Base-by-base conservation (phyloP, 1,139 yeast species). In the Pichia norvegensis region DNA sequence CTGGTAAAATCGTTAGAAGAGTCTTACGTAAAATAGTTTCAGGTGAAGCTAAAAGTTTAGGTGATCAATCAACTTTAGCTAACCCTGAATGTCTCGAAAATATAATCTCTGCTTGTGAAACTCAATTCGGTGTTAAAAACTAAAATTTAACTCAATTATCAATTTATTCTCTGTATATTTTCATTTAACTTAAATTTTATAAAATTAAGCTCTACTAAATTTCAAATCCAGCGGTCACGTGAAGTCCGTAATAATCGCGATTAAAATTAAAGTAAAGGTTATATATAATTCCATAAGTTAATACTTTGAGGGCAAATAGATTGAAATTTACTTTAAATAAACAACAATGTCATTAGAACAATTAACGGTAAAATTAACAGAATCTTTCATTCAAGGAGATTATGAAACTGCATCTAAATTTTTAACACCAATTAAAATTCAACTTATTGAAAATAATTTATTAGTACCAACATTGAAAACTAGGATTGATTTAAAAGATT, bases 1-100 rank as follows among this genome's bases (percentile, higher is more conserved):
- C 96, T 29, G 98, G 98, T 61, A 92, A 92, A 78, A 90, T 92
- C 66, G 90, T 92, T 95, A 85, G 98, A 76, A 85, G 98, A 74
- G 85, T 92, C 59, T 77, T 92, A 69, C 83, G 98, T 73, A 92
- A 92, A 74, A 74, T 92, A 52, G 81, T 92, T 41, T 77, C 92
- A 45, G 78, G 85, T 58, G 97, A 92, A 71, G 92, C 86, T 53
- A 95, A 87, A 59, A 88, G 86, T 67, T 74, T 92, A 59, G 98
- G 98, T 57, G 98, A 92, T 67, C 76, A 86, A 63, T 75, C 95
- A 52, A 92, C 98, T 43, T 76, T 92, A 66, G 81, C 94, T 48
- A 87, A 92, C 67, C 95, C 97, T 37, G 81, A 78, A 57, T 78
- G 86, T 52, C 96, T 92, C 45, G 86, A 79, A 45, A 81, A 82